These are phyloP conservation scores for Effrenium voratum DNA, from an alignment of 73 alveolate genomes.

Conservation along the genomic window DNA sequence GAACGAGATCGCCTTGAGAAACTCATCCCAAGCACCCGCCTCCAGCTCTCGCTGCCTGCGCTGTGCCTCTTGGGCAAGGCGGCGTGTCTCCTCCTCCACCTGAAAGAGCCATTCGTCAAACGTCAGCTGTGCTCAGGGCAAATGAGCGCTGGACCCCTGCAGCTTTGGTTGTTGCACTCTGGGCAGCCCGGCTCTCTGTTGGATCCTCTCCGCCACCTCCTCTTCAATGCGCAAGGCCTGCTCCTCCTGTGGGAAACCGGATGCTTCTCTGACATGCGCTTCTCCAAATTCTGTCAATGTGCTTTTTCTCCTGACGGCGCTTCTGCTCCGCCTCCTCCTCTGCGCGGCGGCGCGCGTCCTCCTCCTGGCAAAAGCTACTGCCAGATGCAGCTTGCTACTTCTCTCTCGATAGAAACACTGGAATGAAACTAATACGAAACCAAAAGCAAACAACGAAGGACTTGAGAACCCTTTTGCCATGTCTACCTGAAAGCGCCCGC, in stretches of 20 bases:
- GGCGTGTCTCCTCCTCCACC: neutral
- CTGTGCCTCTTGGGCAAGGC: neutral
- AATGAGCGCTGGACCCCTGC: no score
- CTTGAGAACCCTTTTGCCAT: no score
- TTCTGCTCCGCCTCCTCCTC: neutral
- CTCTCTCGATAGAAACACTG: no score
- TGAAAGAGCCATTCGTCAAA: neutral
- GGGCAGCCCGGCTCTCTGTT: neutral
- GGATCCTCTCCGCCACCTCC: slow-evolving; percentile 22
- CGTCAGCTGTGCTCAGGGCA: no score
- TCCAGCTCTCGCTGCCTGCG: neutral
- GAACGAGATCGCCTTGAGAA: no score
- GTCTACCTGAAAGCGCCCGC: no score
- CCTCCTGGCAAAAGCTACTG: no score
- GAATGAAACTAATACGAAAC: no score
- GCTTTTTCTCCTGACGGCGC: neutral
- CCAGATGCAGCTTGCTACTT: no score
- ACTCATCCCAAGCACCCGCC: neutral
- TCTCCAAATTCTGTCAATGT: no score
- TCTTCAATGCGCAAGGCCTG: neutral
- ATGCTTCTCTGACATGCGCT: no score
- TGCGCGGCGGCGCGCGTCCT: neutral
- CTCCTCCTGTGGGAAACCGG: slow-evolving; percentile 33
- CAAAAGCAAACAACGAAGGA: no score
- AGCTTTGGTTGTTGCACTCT: neutral